Conservation (phyloP, 2,329 filamentous ascomycete species). For the Plenodomus biglobosus region DNA sequence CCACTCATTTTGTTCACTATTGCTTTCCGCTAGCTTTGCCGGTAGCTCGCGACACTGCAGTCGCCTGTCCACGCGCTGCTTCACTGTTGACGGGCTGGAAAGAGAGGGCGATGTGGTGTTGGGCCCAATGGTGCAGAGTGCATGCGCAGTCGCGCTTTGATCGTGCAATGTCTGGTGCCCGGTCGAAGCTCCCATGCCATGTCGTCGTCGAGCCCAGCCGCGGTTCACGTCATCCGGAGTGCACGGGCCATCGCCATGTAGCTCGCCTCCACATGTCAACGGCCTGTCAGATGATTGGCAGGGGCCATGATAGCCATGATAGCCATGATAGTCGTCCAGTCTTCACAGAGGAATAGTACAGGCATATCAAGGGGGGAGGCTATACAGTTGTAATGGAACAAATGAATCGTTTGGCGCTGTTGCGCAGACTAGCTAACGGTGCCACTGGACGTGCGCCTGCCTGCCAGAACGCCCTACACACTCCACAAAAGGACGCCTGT, state of each 20-base stretch:
- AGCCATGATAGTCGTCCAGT: too few species aligned
- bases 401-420: constrained; percentile 2
- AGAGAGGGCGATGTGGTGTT: background rate
- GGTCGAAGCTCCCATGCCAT: constrained; percentile 4
- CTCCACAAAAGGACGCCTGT: constrained; percentile 4
- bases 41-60: constrained; percentile 3
- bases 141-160: background rate
- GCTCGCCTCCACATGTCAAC: constrained; percentile 12
- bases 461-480: constrained; percentile 10
- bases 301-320: constrained; percentile 5
- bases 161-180: background rate
- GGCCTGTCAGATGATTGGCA: constrained; percentile 7
- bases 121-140: background rate
- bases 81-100: background rate
- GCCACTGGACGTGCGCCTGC: background rate
- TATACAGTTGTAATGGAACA: background rate
- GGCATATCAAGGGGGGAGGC: too few species aligned
- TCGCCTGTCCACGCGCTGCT: background rate
- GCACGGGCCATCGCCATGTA: constrained; percentile 14
- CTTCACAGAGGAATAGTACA: too few species aligned
- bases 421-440: background rate
- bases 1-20: constrained; percentile 32
- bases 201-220: constrained; percentile 12
- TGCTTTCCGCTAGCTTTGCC: constrained; percentile 9
- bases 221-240: constrained; percentile 20